Evolutionary conservation across 2,329 filamentous ascomycete species (phyloP), one percentile per base, ranked within the genome.

Genomic region (Fusarium oligoseptatum): DNA sequence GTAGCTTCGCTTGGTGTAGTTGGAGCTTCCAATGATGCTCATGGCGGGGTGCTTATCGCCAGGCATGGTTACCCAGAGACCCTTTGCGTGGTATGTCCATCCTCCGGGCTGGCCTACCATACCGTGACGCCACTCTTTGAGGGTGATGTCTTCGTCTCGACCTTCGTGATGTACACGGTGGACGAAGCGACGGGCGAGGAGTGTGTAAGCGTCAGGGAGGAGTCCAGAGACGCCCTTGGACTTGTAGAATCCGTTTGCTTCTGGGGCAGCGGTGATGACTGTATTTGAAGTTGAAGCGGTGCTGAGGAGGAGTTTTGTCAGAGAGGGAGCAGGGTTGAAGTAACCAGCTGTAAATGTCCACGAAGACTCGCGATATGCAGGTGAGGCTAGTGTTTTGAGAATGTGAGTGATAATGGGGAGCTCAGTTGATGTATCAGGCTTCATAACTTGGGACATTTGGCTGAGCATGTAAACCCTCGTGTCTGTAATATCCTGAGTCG

Each of bases 301-400:
- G 8, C 88, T 87, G 36, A 99, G 91, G 0, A 99, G 87, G 1
- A 98, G 89, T 43, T 92, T 90, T 3, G 94, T 95, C 22, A 98
- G 90, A 5, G 92, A 91, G 0, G 95, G 93, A 8, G 95, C 95
- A 66, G 97, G 97, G 85, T 99, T 99, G 86, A 99, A 99, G 85
- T 99, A 99, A 62, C 97, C 97, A 0, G 97, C 97, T 1, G 97
- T 98, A 82, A 99, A 98, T 0, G 95, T 97, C 97, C 97, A 99
- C 15, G 91, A 92, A 0, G 93, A 94, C 37, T 90, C 88, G 11
- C 87, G 85, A 77, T 94, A 93, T 7, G 88, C 84, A 0, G 93
- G 88, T 0, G 83, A 84, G 0, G 92, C 88, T 4, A 98, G 88
- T 1, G 89, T 89, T 50, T 89, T 88, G 4, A 98, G 88, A 43